These are phyloP conservation scores for Ceratocystiopsis sp. DNA, from an alignment of 2,329 filamentous ascomycete genomes.

Conservation along the genomic window DNA sequence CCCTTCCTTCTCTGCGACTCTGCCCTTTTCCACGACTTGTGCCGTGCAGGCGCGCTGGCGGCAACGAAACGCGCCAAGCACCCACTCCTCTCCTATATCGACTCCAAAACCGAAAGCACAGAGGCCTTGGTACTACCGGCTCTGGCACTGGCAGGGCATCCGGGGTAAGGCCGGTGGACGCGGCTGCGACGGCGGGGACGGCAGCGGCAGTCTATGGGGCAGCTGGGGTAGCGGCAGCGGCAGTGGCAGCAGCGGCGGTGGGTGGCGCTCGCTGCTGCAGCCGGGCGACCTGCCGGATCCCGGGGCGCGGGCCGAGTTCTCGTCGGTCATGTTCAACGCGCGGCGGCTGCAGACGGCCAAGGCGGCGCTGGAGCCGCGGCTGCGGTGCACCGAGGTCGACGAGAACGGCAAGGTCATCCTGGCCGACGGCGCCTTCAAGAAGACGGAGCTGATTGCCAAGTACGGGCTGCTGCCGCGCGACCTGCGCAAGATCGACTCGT, in stretches of 20 bases:
- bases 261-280: conserved; percentile 21
- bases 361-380: conserved; percentile 64
- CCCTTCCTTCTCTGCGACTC: no score
- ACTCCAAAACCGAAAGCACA: background rate
- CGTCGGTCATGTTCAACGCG: conserved; percentile 19
- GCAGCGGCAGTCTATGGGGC: background rate
- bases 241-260: background rate
- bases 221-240: background rate
- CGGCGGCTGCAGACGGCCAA: conserved; percentile 57
- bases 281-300: conserved; percentile 40
- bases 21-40: background rate
- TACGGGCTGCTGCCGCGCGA: conserved; percentile 88
- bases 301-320: conserved; percentile 15
- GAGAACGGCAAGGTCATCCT: conserved; percentile 82
- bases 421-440: conserved; percentile 91
- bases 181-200: background rate
- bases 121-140: conserved; percentile 1
- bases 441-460: conserved; percentile 93
- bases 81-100: background rate
- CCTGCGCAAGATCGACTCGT: conserved; percentile 93
- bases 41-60: background rate
- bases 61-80: no score
- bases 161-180: background rate
- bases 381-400: conserved; percentile 91
- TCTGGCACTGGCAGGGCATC: background rate